Evolutionary conservation across 495 filamentous ascomycete species (phyloP).

Genomic region (Aspergillus campestris): DNA sequence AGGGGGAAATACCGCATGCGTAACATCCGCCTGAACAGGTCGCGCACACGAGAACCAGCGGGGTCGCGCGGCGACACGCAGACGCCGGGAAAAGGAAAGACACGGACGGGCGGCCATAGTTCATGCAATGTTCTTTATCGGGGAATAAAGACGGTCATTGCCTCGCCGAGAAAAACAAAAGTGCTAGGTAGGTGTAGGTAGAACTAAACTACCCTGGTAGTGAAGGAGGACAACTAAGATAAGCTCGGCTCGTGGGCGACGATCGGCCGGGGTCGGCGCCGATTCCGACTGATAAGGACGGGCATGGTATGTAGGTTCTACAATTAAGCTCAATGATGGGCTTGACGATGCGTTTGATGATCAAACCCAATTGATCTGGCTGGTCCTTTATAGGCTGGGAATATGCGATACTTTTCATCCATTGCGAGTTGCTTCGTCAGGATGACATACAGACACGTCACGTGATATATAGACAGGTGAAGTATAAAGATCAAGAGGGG

Average conservation of each 20-base stretch:
- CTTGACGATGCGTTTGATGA: too few species aligned
- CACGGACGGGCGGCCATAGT: conserved; percentile 14
- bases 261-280: neutral
- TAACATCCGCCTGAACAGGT: conserved; percentile 56
- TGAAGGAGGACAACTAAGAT: neutral
- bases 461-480: too few species aligned
- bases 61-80: conserved; percentile 4
- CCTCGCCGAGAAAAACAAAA: neutral
- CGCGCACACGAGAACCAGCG: conserved; percentile 35
- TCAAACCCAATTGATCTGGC: too few species aligned
- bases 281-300: neutral
- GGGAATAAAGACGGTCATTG: neutral
- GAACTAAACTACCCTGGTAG: too few species aligned
- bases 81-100: conserved; percentile 6
- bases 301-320: too few species aligned
- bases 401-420: too few species aligned
- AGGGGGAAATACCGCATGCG: conserved; percentile 57
- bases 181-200: neutral
- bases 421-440: too few species aligned
- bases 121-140: neutral
- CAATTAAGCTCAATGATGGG: too few species aligned
- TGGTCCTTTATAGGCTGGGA: too few species aligned
- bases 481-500: too few species aligned
- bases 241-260: neutral
- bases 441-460: too few species aligned